These are phyloP conservation scores for Ganoderma lingzhi DNA, from an alignment of 1,284 basidiomycete species.

Conservation along the genomic window DNA sequence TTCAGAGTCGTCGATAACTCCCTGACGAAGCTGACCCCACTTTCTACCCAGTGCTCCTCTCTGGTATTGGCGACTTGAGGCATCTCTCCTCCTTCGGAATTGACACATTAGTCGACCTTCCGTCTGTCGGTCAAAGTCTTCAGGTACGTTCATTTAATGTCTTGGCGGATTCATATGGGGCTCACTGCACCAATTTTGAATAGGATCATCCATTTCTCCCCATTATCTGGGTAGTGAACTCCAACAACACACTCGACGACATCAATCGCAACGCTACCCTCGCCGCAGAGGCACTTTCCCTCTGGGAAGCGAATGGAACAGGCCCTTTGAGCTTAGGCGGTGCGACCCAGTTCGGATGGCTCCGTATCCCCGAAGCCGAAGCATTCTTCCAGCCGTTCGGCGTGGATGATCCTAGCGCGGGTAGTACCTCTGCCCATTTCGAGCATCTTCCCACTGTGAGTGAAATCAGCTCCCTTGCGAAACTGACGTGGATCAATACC, in stretches of 20 bases:
- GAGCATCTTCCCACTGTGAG: slow-evolving; percentile 28
- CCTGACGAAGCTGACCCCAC: background rate
- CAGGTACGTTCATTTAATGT: slow-evolving; percentile 26
- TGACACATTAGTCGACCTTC: slow-evolving; percentile 40
- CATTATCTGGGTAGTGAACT: background rate
- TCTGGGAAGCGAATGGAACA: background rate
- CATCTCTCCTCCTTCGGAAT: slow-evolving; percentile 44
- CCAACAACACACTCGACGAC: background rate
- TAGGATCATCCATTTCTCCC: background rate
- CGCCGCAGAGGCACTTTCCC: background rate
- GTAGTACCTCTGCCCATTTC: slow-evolving; percentile 29
- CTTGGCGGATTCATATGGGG: background rate
- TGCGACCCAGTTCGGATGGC: slow-evolving; percentile 19
- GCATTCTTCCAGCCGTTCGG: slow-evolving; percentile 11
- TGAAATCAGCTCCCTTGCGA: background rate
- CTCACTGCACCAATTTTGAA: background rate
- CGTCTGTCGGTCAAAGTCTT: slow-evolving; percentile 50
- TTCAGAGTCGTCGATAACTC: background rate
- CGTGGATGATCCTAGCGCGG: slow-evolving; percentile 28
- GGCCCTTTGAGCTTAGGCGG: background rate
- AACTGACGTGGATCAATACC: background rate
- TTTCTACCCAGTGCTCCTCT: slow-evolving; percentile 35
- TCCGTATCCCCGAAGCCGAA: slow-evolving; percentile 17
- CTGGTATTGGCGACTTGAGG: slow-evolving; percentile 48
- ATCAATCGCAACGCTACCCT: background rate